A percentile compares a stretch with the other conserved stretches of the same genome.
Conservation (phyloP, 106 monocot genomes). For the Dendrobium catenatum region DNA sequence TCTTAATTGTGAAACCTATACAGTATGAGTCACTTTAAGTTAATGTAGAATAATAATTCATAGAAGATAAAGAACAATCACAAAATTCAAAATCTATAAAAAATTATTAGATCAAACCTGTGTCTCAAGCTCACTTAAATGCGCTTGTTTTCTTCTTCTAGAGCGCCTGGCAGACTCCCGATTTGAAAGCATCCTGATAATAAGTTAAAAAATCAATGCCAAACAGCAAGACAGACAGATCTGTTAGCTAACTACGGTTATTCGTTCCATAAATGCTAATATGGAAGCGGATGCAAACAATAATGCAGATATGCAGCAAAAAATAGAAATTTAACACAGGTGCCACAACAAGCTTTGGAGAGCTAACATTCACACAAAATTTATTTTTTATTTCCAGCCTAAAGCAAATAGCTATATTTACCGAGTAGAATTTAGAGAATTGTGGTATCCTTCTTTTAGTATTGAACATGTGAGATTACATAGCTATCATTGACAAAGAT, state of each 20-base stretch:
- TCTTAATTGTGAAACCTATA: conserved; percentile 75
- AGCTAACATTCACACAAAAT: not conserved
- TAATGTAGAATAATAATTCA: not conserved
- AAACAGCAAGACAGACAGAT: not conserved
- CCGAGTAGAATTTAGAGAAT: too few relatives aligned
- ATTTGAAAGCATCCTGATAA: conserved; percentile 86
- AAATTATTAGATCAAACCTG: conserved; percentile 34
- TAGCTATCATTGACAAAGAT: too few relatives aligned
- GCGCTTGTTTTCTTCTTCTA: conserved; percentile 89
- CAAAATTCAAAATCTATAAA: not conserved
- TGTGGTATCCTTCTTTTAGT: too few relatives aligned
- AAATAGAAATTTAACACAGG: not conserved
- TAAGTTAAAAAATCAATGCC: not conserved
- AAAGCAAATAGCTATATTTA: too few relatives aligned
- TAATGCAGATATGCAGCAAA: not conserved
- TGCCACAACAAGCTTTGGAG: not conserved
- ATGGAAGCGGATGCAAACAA: not conserved
- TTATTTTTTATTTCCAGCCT: not conserved
- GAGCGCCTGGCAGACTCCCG: conserved; percentile 91
- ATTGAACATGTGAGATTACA: too few relatives aligned
- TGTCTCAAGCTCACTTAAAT: conserved; percentile 73
- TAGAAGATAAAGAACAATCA: not conserved
- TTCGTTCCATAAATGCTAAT: not conserved
- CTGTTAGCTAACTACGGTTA: not conserved
- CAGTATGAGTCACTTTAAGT: not conserved